Evolutionary conservation across 176 grass and related monocot species (phyloP), one percentile per base, ranked within the genome.

Genomic region (Puccinellia tenuiflora): DNA sequence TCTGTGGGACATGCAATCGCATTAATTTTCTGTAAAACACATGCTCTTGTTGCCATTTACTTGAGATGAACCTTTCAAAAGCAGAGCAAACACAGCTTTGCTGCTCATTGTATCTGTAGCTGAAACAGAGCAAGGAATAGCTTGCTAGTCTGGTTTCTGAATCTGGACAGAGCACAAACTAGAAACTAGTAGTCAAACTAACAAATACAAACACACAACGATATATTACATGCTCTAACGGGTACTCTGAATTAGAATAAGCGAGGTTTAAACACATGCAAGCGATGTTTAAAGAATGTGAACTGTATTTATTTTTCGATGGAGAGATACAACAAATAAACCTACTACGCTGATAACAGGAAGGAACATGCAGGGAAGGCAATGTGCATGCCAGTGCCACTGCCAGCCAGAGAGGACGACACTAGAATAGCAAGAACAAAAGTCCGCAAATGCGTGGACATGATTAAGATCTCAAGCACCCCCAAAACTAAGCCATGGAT

Each of bases 351-450:
- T 10, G 26, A 21, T 33, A 51, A 31, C 9, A 31, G 45, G 71
- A 51, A 31, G 45, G 71, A 74, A 74, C 71, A 74, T 74, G 71
- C 45, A 74, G 26, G 45, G 71, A 31, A 51, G 45, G 45, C 71
- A 74, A 74, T 51, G 46, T 74, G 71, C 71, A 73, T 31, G 70
- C 25, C 70, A 12, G 25, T 74, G 45, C 71, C 71, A 74, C 17
- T 74, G 71, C 45, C 71, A 74, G 26, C 26, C 37, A 15, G 37
- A 68, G 34, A 69, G 37, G 63, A 66, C 5, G 26, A 16, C 18
- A 31, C 28, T 50, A 34, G 51, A 46, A 43, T 46, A 83, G 11
- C 26, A 33, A 60, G 18, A 57, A 25, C 7, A 72, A 75, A 56
- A 57, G n/a, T 47, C 33, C 11, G 46, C 33, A 55, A 76, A 84